Percentiles rank a stretch among this genome's conserved stretches.
phyloP scores from a whole-genome alignment of 306 rosid genomes.

The Pyrus bretschneideri region DNA sequence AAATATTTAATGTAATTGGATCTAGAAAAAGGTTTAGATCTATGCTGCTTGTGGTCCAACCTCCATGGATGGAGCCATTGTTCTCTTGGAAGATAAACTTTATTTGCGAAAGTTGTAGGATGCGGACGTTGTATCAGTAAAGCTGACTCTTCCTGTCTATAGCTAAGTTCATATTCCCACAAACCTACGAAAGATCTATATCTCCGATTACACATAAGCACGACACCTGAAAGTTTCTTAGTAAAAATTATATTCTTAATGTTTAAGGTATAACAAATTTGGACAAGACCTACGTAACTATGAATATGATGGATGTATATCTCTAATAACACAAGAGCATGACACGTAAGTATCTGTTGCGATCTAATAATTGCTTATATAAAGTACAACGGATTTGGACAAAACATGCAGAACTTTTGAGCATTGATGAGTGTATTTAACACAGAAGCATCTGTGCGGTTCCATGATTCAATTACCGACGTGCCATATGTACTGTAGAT shows the following conservation, averaged over 20 bases:
- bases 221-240: fast-evolving
- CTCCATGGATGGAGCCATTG: too few relatives aligned
- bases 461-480: neutral
- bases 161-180: too few relatives aligned
- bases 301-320: too few relatives aligned
- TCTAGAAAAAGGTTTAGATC: neutral
- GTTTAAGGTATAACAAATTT: too few relatives aligned
- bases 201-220: too few relatives aligned
- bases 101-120: neutral
- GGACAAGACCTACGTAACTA: too few relatives aligned
- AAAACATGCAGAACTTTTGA: neutral
- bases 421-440: neutral
- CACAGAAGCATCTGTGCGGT: neutral
- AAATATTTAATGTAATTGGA: neutral
- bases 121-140: neutral
- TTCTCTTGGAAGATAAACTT: neutral
- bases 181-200: too few relatives aligned
- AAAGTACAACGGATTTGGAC: neutral
- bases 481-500: neutral
- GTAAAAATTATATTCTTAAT: too few relatives aligned
- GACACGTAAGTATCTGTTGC: too few relatives aligned
- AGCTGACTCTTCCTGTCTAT: neutral
- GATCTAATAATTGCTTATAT: too few relatives aligned
- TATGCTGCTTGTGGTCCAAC: neutral
- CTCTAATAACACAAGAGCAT: neutral